phyloP scores from a whole-genome alignment of 331 rosid species.

The Saraca asoca region DNA sequence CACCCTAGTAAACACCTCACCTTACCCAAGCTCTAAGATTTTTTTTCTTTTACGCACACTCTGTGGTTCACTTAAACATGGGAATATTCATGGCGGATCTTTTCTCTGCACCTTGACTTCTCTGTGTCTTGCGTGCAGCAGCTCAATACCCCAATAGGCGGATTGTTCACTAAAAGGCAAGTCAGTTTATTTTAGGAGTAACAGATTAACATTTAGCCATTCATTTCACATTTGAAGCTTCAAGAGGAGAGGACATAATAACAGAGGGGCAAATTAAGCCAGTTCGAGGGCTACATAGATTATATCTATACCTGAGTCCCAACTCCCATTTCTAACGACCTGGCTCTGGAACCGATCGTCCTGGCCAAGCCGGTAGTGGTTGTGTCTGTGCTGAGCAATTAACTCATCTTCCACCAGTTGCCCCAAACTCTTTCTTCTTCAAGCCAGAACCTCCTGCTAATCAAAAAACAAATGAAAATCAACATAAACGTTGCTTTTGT shows the following conservation, averaged over 20 bases:
- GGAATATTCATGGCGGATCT: no score
- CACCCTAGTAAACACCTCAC: no score
- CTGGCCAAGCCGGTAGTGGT: conserved; percentile 92
- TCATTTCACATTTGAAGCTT: neutral
- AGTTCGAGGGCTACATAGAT: neutral
- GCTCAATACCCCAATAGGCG: no score
- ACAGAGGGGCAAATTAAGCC: neutral
- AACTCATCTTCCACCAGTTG: conserved; percentile 44
- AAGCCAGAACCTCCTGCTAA: conserved; percentile 50
- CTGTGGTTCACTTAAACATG: no score
- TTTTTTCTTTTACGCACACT: no score
- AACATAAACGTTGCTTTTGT: neutral
- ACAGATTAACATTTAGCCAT: no score
- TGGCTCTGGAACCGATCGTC: conserved; percentile 68
- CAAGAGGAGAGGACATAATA: neutral
- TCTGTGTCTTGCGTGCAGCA: no score
- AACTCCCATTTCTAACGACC: conserved; percentile 65
- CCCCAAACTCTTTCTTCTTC: conserved; percentile 54
- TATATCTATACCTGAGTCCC: conserved; percentile 78
- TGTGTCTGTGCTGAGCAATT: conserved; percentile 53
- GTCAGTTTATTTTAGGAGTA: no score
- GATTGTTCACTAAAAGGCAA: no score
- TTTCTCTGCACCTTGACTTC: no score
- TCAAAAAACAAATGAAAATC: conserved; percentile 8
- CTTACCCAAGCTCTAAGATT: no score